Base-by-base conservation (phyloP, 495 filamentous ascomycete species). In the Trichocladium uniseriatum region DNA sequence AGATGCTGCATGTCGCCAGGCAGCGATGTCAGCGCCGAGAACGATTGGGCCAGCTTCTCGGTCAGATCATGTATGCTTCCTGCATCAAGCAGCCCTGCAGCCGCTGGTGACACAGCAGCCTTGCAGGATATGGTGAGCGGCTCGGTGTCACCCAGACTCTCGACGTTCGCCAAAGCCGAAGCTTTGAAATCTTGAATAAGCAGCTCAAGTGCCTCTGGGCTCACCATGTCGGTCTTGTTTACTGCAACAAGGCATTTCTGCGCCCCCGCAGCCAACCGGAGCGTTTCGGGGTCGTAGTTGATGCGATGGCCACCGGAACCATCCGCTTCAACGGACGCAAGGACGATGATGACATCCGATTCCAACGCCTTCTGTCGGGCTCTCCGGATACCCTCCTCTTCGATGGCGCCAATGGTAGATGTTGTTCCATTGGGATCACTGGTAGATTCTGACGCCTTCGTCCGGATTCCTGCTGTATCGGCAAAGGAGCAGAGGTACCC, bases 401-500 rank as follows among this genome's bases (percentile, higher is more conserved):
- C 92, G 6, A 98, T 72, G 14, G 75, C 78, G 1, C 92, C 87
- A 55, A 92, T 77, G 38, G 51, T 55, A 6, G 56, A n/a, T 6
- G 42, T 6, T 4, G 15, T 38, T 6, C 15, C 34, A 19, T 28
- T 40, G 4, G 5, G 32, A 37, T 52, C 21, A 34, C 31, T 13
- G 10, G 22, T 32, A 5, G 44, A 49, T 22, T 58, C 36, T 8
- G 58, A 67, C 15, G 38, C 28, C 27, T 44, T 38, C 38, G 67
- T 66, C 39, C 79, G 77, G 64, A 98, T 79, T 1, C 92, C 92
- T 18, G 92, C 92, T 54, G 91, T 95, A 64, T 98, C 92, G 16
- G 88, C 91, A 42, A 97, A 76, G 15, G 84, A 83, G 57, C 89
- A 92, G 51, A 86, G 81, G 68, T 83, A 98, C 0, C 92, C 92